These are phyloP conservation scores for Coprinopsis sp. DNA, from an alignment of 768 basidiomycete species.

Conservation along the genomic window DNA sequence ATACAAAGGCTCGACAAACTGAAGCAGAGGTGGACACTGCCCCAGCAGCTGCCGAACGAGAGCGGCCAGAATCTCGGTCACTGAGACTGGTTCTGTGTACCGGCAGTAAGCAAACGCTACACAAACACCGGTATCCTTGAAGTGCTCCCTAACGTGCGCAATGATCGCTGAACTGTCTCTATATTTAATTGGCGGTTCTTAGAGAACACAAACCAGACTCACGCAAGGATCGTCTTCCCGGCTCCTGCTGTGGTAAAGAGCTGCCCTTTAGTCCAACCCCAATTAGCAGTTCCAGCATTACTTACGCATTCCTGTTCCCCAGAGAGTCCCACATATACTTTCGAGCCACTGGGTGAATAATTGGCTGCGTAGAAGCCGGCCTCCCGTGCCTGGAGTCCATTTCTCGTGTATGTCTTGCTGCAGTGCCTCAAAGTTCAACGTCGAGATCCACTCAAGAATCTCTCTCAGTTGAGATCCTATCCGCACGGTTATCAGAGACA, in stretches of 20 bases:
- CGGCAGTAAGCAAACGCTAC: constrained; percentile 3
- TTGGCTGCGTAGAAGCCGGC: not conserved
- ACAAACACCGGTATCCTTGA: not conserved
- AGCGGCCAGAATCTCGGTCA: not conserved
- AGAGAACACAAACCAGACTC: not conserved
- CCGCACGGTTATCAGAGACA: no score
- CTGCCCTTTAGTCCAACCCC: not conserved
- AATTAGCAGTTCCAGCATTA: not conserved
- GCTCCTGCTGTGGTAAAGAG: constrained; percentile 1
- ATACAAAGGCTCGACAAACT: not conserved
- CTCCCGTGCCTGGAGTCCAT: not conserved
- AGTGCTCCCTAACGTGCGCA: not conserved
- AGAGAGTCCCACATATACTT: not conserved
- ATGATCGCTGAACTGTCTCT: not conserved
- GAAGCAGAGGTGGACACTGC: not conserved
- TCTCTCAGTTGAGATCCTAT: no score
- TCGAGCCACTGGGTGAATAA: not conserved
- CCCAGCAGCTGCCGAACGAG: constrained; percentile 1
- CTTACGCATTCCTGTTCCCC: constrained; percentile 6
- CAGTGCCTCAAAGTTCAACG: no score
- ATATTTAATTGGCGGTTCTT: not conserved
- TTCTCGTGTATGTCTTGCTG: no score
- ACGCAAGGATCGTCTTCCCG: constrained; percentile 5
- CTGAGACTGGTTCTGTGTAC: not conserved
- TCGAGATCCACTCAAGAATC: no score